Percentiles rank a stretch among this genome's conserved stretches.
phyloP scores from a whole-genome alignment of 495 filamentous ascomycete species.

The Penicillium tannophilum region DNA sequence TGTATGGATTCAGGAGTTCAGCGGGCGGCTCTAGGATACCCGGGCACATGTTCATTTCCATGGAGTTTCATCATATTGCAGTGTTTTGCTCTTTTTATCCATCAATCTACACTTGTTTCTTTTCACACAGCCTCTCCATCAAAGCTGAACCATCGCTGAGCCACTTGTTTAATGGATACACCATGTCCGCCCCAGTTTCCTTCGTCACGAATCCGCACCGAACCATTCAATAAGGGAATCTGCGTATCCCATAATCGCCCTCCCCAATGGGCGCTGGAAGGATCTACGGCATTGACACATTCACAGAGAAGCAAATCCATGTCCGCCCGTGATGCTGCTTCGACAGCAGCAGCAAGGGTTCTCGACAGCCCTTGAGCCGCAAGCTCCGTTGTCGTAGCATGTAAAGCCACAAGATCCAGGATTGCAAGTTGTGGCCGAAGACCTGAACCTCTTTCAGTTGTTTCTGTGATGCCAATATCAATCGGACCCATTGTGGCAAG shows the following conservation, averaged over 20 bases:
- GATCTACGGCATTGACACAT: constrained; percentile 37
- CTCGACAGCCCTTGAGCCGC: constrained; percentile 79
- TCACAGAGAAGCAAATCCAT: constrained; percentile 47
- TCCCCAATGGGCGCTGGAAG: constrained; percentile 30
- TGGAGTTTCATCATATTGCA: constrained; percentile 28
- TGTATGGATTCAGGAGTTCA: constrained; percentile 40
- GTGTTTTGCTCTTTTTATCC: constrained; percentile 14
- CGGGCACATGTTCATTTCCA: constrained; percentile 33
- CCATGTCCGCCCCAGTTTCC: constrained; percentile 67
- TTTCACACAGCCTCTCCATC: constrained; percentile 11
- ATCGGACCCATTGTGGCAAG: constrained; percentile 54
- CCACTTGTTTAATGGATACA: constrained; percentile 63
- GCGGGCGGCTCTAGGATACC: constrained; percentile 47
- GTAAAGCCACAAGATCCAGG: constrained; percentile 66
- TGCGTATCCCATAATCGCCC: constrained; percentile 52
- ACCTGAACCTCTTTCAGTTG: constrained; percentile 5
- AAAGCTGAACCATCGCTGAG: constrained; percentile 75
- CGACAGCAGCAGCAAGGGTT: constrained; percentile 67
- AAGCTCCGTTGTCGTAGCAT: constrained; percentile 75
- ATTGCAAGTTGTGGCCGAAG: constrained; percentile 54
- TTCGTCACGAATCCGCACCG: constrained; percentile 55
- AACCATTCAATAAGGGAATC: constrained; percentile 66
- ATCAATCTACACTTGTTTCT: constrained; percentile 11
- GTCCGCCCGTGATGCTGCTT: constrained; percentile 51
- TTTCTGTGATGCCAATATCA: neutral